Percentiles rank a stretch among this genome's conserved stretches.
Evolutionary conservation across 2,329 filamentous ascomycete species (phyloP).

Genomic region (Aureobasidium pullulans): DNA sequence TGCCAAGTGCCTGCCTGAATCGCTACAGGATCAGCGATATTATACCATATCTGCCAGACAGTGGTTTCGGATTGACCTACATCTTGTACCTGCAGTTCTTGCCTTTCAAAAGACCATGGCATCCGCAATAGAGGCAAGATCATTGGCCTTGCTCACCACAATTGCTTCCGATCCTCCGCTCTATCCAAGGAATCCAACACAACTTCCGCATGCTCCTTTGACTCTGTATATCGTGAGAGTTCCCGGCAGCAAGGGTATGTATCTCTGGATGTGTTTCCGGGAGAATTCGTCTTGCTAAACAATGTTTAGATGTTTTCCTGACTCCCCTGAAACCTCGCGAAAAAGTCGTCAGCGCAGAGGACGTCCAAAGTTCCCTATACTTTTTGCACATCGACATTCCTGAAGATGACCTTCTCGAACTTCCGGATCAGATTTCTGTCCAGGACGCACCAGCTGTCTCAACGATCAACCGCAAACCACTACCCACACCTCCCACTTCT

Average conservation of each 20-base stretch:
- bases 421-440: not conserved
- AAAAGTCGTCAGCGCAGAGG: conserved; percentile 81
- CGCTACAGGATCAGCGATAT: not conserved
- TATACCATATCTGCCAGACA: not conserved
- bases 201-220: conserved; percentile 61
- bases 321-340: conserved; percentile 82
- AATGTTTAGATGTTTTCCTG: conserved; percentile 69
- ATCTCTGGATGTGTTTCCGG: not conserved
- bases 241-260: conserved; percentile 74
- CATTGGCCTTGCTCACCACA: conserved; percentile 68
- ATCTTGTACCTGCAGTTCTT: not conserved
- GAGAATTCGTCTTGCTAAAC: conserved; percentile 16
- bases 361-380: conserved; percentile 82
- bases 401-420: conserved; percentile 5
- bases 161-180: conserved; percentile 81
- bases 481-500: conserved; percentile 17
- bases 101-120: conserved; percentile 14
- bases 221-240: conserved; percentile 89
- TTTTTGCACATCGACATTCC: conserved; percentile 68
- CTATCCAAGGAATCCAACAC: conserved; percentile 71
- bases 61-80: not conserved
- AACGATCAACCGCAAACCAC: conserved; percentile 15
- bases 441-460: not conserved
- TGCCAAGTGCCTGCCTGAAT: conserved; percentile 4
- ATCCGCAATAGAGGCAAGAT: conserved; percentile 64